Conservation (phyloP, 1,139 yeast species). For the Pichia sp. region DNA sequence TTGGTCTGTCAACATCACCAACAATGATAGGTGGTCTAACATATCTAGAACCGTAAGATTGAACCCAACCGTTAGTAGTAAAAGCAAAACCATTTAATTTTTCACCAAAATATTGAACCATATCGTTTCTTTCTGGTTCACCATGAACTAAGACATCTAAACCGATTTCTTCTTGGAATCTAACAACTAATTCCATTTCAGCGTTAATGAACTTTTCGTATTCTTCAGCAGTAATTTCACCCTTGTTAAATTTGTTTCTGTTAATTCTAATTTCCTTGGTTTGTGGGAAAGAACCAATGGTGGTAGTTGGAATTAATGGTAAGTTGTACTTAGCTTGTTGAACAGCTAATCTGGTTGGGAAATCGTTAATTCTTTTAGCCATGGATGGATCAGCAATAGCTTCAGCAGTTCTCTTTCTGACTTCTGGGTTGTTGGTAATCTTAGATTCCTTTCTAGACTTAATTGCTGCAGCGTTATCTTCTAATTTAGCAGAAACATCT, state of each 20-base stretch:
- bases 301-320: slow-evolving; percentile 99
- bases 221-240: slow-evolving; percentile 88
- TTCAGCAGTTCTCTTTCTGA: slow-evolving; percentile 78
- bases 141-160: slow-evolving; percentile 98
- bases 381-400: slow-evolving; percentile 58
- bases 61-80: slow-evolving; percentile 99
- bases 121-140: slow-evolving; percentile 99
- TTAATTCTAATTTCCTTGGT: slow-evolving; percentile 97
- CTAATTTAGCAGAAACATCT: slow-evolving; percentile 61
- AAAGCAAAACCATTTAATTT: slow-evolving; percentile 96
- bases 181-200: slow-evolving; percentile 91
- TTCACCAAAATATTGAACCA: slow-evolving; percentile 99
- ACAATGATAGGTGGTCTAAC: slow-evolving; percentile 99
- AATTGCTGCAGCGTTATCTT: slow-evolving; percentile 82
- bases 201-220: slow-evolving; percentile 94
- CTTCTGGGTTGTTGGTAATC: slow-evolving; percentile 87
- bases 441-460: slow-evolving; percentile 81
- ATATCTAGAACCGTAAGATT: slow-evolving; percentile 99
- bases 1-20: slow-evolving; percentile 98
- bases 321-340: slow-evolving; percentile 86
- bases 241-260: slow-evolving; percentile 98
- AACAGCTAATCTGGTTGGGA: slow-evolving; percentile 79
- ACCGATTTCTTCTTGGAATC: slow-evolving; percentile 98
- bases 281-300: slow-evolving; percentile 99
- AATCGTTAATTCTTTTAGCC: slow-evolving; percentile 81